Evolutionary conservation across 2,329 filamentous ascomycete species (phyloP), one percentile per base, ranked within the genome.

Genomic region (Periconia sp.): DNA sequence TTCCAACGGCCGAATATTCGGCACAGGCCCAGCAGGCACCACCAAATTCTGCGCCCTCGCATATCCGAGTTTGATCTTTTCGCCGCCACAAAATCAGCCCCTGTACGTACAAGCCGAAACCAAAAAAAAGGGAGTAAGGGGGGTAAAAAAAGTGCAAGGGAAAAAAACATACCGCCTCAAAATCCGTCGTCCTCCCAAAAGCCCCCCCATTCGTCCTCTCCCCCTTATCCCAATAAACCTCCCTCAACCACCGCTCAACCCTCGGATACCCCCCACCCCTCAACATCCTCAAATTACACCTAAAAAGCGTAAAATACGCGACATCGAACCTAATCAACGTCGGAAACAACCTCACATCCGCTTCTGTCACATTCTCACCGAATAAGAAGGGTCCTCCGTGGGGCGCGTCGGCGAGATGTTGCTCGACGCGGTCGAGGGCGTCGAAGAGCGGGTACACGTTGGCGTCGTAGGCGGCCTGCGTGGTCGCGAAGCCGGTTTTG

Each of bases 221-320:
- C 27, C 62, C 58, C 52, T 68, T 62, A 41, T 87, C 87, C 92
- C 92, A 96, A 78, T 96, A 96, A 61, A 95, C 76, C 66, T 85
- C 81, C 53, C 89, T 82, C 77, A 95, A 74, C 91, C 91, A 96
- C 53, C 75, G 77, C 77, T 96, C 89, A 55, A 95, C 76, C 47
- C 80, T 79, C 35, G 92, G 91, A 72, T 93, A 96, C 2, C 91
- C 91, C 2, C 91, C 91, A 15, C 85, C 87, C 47, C 91, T 82
- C 67, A 95, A 91, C 75, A 94, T 90, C 31, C 86, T 82, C 57
- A 94, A 77, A 76, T 95, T 95, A 77, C 89, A 92, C 73, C 85
- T 86, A 75, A 86, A 86, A 63, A 86, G 74, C 62, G 78, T 78
- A 6, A 77, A 76, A 54, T 80, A 80, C 20, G 78, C 77, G 2